Base-by-base conservation (phyloP, 2,329 filamentous ascomycete genomes). In the Trichoderma sp. region DNA sequence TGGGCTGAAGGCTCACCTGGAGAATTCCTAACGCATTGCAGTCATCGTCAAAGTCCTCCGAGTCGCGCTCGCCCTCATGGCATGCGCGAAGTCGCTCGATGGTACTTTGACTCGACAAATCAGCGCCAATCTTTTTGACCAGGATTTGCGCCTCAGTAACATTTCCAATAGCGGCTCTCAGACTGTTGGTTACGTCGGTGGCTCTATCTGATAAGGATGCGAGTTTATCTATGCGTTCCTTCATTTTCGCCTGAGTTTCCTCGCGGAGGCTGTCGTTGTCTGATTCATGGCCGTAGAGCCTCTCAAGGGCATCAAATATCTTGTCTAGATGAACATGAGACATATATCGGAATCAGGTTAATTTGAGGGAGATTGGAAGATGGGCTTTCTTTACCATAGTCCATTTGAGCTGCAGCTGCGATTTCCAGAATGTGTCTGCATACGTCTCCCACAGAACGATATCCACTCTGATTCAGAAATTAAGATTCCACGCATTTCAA, bases 261-360 rank as follows among this genome's bases (percentile, higher is more conserved):
- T 59, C 18, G 11, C 66, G 66, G 45, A 69, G 45, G 27, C 18
- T 35, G 27, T 59, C n/a, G 11, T 69, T 56, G 45, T 38, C 45
- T 69, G 66, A 69, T 59, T 69, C 66, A 24, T 69, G 11, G 8
- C 18, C 45, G 33, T 69, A 69, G 45, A 69, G 66, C 27, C 66
- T 33, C 27, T 24, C 53, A 16, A 69, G 66, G 0, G 66, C 66
- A 56, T 69, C 66, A 24, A 69, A 69, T 21, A 69, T 59, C 29
- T 27, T n/a, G 14, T 64, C 62, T 64, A 38, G 11, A 38, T 18
- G 2, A 9, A 2, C 14, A 9, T 64, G 62, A 64, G 5, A 38
- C 16, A 35, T 24, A 7, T 6, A 33, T 24, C 11, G 6, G 11
- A n/a, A 35, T 63, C 9, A 53, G 18, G 24, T 4, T 7, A 24